These are phyloP conservation scores for Fusarium staphyleae DNA, from an alignment of 2,329 filamentous ascomycete genomes.

Conservation along the genomic window DNA sequence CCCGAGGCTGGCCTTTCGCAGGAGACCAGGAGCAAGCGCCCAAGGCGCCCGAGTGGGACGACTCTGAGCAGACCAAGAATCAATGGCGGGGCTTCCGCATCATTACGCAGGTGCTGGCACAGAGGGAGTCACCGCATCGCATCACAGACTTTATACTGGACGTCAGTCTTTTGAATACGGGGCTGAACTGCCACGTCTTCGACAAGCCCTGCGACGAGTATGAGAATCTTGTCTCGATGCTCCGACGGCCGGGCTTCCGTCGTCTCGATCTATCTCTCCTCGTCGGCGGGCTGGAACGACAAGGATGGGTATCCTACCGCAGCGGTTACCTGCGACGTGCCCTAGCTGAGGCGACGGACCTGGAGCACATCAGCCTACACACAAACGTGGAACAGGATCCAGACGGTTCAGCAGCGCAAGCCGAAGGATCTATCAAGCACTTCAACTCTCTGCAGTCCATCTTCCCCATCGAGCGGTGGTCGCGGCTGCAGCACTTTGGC, in stretches of 20 bases:
- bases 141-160: conserved; percentile 49
- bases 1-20: conserved; percentile 36
- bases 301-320: conserved; percentile 1
- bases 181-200: conserved; percentile 35
- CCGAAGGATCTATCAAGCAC: neutral
- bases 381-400: neutral
- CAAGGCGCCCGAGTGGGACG: neutral
- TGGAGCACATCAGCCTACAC: conserved; percentile 38
- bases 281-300: rapidly evolving
- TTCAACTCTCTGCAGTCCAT: neutral
- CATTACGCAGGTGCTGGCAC: neutral
- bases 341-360: conserved; percentile 15
- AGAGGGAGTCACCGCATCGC: neutral
- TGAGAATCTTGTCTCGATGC: neutral
- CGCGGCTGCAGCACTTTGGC: conserved; percentile 7
- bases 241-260: conserved; percentile 3
- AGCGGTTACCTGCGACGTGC: neutral
- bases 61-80: neutral
- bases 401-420: rapidly evolving
- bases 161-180: conserved; percentile 39
- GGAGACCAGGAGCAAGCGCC: neutral
- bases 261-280: conserved; percentile 14
- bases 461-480: neutral
- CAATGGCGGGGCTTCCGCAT: conserved; percentile 8
- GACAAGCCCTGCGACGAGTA: neutral